phyloP scores from a whole-genome alignment of 495 filamentous ascomycete genomes.

The Aspergillus saccharolyticus region DNA sequence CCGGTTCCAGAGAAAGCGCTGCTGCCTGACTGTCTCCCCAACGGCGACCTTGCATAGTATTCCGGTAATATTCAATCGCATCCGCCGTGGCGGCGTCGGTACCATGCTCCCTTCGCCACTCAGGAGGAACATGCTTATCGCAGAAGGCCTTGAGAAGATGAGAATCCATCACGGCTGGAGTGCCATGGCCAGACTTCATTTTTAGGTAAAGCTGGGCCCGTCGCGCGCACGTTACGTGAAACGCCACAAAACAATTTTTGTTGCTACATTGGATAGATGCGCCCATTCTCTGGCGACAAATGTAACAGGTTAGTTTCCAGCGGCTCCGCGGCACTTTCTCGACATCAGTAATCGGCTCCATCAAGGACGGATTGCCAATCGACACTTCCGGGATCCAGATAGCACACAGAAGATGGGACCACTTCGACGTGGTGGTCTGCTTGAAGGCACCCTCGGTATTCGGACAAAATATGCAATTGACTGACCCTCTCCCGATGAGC shows the following conservation, averaged over 20 bases:
- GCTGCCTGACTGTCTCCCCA: slow-evolving; percentile 90
- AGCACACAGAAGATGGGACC: slow-evolving; percentile 93
- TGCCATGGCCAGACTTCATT: slow-evolving; percentile 89
- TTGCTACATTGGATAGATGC: slow-evolving; percentile 98
- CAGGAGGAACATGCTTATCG: slow-evolving; percentile 88
- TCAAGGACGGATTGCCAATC: slow-evolving; percentile 92
- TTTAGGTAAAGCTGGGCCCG: slow-evolving; percentile 84
- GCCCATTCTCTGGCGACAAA: slow-evolving; percentile 95
- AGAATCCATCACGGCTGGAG: slow-evolving; percentile 76
- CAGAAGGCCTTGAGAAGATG: slow-evolving; percentile 89
- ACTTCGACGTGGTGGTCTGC: slow-evolving; percentile 89
- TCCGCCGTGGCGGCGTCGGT: slow-evolving; percentile 62
- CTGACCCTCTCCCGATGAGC: slow-evolving; percentile 83
- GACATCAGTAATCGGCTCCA: slow-evolving; percentile 97
- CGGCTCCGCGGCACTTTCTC: slow-evolving; percentile 91
- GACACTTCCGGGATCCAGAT: slow-evolving; percentile 98
- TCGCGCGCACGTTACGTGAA: slow-evolving; percentile 94
- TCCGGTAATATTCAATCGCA: slow-evolving; percentile 77
- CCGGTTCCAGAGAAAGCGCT: slow-evolving; percentile 70
- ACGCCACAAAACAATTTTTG: slow-evolving; percentile 95
- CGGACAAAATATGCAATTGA: slow-evolving; percentile 97
- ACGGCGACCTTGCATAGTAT: slow-evolving; percentile 74
- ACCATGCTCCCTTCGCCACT: slow-evolving; percentile 83
- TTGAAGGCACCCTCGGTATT: slow-evolving; percentile 98
- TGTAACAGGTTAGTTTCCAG: slow-evolving; percentile 94